Conservation (phyloP, 768 basidiomycete species). For the Boletus tylopilopsis region DNA sequence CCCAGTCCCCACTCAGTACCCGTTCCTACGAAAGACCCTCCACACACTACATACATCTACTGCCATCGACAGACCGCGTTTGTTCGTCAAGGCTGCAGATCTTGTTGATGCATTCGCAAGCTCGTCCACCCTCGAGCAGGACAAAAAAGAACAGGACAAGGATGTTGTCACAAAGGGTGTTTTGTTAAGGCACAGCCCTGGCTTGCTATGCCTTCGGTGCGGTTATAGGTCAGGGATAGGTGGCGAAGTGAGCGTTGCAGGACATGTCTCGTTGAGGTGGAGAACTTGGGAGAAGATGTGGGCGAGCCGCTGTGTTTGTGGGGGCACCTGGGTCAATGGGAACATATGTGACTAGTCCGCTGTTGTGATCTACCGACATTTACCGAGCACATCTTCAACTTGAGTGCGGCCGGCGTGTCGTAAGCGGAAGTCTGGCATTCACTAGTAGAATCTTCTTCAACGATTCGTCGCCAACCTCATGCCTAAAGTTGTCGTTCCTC, state of each 20-base stretch:
- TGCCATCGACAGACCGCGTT: slow-evolving; percentile 57
- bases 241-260: slow-evolving; percentile 26
- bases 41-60: slow-evolving; percentile 44
- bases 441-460: background rate
- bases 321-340: slow-evolving; percentile 53
- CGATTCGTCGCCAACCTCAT: slow-evolving; percentile 37
- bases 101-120: slow-evolving; percentile 60
- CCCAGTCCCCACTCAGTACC: slow-evolving; percentile 46
- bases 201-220: slow-evolving; percentile 58
- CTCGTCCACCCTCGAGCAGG: slow-evolving; percentile 35
- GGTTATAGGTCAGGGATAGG: slow-evolving; percentile 52
- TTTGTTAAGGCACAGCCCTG: slow-evolving; percentile 37
- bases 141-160: slow-evolving; percentile 37
- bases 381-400: too few species aligned
- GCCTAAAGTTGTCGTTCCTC: slow-evolving; percentile 57
- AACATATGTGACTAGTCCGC: slow-evolving; percentile 10
- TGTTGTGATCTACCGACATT: background rate
- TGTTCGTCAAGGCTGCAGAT: slow-evolving; percentile 71
- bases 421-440: too few species aligned
- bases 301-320: slow-evolving; percentile 63
- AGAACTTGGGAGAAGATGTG: slow-evolving; percentile 63
- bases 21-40: slow-evolving; percentile 41
- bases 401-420: too few species aligned
- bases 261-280: slow-evolving; percentile 46
- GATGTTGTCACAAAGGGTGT: slow-evolving; percentile 67